Base-by-base conservation (phyloP, 768 basidiomycete species). In the Mycena capillaripes region DNA sequence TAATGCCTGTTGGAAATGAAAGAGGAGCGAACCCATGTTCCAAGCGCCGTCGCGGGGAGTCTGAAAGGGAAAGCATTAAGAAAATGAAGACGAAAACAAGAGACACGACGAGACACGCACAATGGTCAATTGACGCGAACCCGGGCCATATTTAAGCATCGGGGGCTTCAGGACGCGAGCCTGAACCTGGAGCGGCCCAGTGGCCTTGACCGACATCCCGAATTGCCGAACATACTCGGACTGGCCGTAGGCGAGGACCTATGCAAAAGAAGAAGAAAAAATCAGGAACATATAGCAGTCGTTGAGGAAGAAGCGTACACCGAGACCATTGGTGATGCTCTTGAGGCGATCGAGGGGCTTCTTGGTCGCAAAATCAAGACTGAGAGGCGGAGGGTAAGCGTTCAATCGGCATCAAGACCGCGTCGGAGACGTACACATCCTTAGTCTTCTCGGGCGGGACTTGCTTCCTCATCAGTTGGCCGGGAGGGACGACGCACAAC, bases 181-280 rank as follows among this genome's bases (percentile, higher is more conserved):
- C 27, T 87, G 80, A 38, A 94, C 83, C 38, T 78, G 83, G 40
- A 94, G 83, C 0, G 93, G 91, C 12, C 81, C 66, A 14, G 81
- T 42, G 12, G 84, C 76, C 5, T 89, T 84, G 23, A 96, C 90
- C 3, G 83, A 72, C 87, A 96, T 89, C 10, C 93, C 93, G 72
- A 95, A 95, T 78, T 91, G 86, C 48, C 88, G 86, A 38, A 95
- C 89, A 72, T 93, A 94, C 79, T 94, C 89, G 0, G 92, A 93
- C 79, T 92, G 90, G 0, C 92, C 91, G 74, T 94, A 94, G 30
- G 87, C 86, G 66, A 93, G 82, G 44, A 91, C 87, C 90, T 91
- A n/a, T n/a, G n/a, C n/a, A n/a, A n/a, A n/a, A n/a, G n/a, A n/a
- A n/a, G 63, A 21, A n/a, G 19, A 40, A 32, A 68, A 25, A 2